A percentile compares a stretch with the other conserved stretches of the same genome.
Evolutionary conservation across 345 rosid genomes (phyloP).

Genomic region (Melaleuca alternifolia): DNA sequence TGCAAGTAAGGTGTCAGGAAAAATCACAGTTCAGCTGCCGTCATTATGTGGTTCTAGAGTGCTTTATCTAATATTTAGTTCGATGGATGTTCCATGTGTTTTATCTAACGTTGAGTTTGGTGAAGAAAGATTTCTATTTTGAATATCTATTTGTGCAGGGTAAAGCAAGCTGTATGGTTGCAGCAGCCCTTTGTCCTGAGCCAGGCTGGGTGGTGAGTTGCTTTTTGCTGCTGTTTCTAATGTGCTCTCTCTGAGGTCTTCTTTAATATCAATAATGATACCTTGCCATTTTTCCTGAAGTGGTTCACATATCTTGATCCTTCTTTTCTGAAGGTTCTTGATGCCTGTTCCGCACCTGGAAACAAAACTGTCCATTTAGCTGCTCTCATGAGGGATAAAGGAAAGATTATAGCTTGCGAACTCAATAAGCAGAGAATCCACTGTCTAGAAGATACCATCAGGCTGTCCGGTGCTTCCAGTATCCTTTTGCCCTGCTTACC

Average conservation of each 20-base stretch:
- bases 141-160: conserved; percentile 37
- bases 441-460: conserved; percentile 59
- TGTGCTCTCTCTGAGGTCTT: background rate
- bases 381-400: conserved; percentile 80
- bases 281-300: background rate
- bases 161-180: conserved; percentile 94
- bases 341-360: conserved; percentile 98
- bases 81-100: background rate
- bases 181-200: conserved; percentile 66
- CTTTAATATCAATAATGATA: background rate
- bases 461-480: conserved; percentile 79
- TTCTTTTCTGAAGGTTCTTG: conserved; percentile 58
- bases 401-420: conserved; percentile 74
- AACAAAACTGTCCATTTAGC: conserved; percentile 96
- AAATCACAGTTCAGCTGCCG: background rate
- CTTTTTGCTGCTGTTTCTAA: background rate
- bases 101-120: background rate
- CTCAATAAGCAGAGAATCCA: conserved; percentile 58
- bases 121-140: background rate
- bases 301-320: background rate
- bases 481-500: conserved; percentile 27
- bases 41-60: background rate
- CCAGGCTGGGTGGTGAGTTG: conserved; percentile 70
- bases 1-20: conserved; percentile 38
- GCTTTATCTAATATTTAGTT: background rate